Conservation (phyloP, 2,329 filamentous ascomycete species). For the Phoma herbarum region DNA sequence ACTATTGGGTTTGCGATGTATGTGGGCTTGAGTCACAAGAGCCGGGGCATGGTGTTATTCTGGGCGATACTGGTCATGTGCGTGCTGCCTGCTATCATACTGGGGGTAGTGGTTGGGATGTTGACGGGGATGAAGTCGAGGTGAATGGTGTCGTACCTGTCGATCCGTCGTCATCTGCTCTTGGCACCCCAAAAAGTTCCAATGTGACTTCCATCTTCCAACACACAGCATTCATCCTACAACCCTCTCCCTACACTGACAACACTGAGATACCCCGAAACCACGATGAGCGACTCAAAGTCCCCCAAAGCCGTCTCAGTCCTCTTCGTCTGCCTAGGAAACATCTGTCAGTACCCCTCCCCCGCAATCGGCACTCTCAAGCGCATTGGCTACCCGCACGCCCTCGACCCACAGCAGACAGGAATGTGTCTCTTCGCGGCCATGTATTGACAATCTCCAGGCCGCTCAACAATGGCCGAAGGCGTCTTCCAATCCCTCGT, state of each 20-base stretch:
- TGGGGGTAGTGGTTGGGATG: background rate
- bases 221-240: background rate
- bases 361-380: background rate
- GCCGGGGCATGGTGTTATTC: slow-evolving; percentile 8
- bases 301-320: slow-evolving; percentile 67
- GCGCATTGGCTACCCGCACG: background rate
- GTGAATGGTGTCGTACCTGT: background rate
- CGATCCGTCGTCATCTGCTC: background rate
- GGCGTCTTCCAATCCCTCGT: slow-evolving; percentile 82
- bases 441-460: slow-evolving; percentile 52
- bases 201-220: background rate
- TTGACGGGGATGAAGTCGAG: background rate
- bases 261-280: background rate
- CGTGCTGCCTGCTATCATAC: background rate
- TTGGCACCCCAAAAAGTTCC: background rate
- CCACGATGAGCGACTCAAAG: slow-evolving; percentile 21
- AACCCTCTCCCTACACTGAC: background rate
- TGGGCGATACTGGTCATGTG: slow-evolving; percentile 11
- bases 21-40: slow-evolving; percentile 7
- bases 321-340: slow-evolving; percentile 95
- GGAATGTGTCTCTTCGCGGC: background rate
- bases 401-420: background rate
- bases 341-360: slow-evolving; percentile 72
- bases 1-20: slow-evolving; percentile 11
- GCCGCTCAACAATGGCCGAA: slow-evolving; percentile 91